Percentiles rank a stretch among this genome's conserved stretches.
Evolutionary conservation across 352 stramenopile genomes (phyloP).

Genomic region (Phytophthora citrophthora): DNA sequence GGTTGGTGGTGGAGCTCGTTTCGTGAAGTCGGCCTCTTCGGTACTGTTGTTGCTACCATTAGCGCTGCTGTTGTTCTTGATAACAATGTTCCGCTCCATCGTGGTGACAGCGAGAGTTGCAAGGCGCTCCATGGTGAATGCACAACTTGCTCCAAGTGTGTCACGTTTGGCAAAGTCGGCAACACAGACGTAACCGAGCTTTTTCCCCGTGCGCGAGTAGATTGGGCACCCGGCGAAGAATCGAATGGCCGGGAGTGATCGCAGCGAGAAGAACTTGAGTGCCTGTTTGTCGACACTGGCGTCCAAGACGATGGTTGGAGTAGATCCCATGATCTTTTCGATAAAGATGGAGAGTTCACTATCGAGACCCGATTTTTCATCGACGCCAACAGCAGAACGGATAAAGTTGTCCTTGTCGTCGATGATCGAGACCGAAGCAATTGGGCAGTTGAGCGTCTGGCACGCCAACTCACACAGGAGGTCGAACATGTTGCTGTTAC

Average conservation of each 20-base stretch:
- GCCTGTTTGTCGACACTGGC: constrained; percentile 76
- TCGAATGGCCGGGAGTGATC: constrained; percentile 54
- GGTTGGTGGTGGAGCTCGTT: constrained; percentile 19
- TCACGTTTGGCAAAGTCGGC: constrained; percentile 81
- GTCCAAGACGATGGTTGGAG: constrained; percentile 76
- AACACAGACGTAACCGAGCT: constrained; percentile 82
- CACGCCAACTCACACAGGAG: constrained; percentile 82
- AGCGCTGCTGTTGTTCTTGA: constrained; percentile 30
- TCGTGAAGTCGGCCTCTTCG: constrained; percentile 34
- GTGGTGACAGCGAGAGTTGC: constrained; percentile 78
- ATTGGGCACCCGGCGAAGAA: constrained; percentile 85
- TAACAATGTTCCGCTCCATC: constrained; percentile 68
- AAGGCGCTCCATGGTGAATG: constrained; percentile 84
- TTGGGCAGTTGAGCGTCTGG: constrained; percentile 81
- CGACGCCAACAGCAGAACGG: constrained; percentile 55
- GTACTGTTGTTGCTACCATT: constrained; percentile 26
- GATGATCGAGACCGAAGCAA: constrained; percentile 76
- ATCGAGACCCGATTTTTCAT: constrained; percentile 56
- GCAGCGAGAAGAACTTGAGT: constrained; percentile 56
- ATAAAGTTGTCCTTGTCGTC: constrained; percentile 59
- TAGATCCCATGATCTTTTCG: constrained; percentile 82
- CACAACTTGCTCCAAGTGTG: constrained; percentile 69
- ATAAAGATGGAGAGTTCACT: constrained; percentile 71
- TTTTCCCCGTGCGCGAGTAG: constrained; percentile 71
- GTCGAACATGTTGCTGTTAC: constrained; percentile 80